Base-by-base conservation (phyloP, 768 basidiomycete genomes). In the Saitozyma sp. region DNA sequence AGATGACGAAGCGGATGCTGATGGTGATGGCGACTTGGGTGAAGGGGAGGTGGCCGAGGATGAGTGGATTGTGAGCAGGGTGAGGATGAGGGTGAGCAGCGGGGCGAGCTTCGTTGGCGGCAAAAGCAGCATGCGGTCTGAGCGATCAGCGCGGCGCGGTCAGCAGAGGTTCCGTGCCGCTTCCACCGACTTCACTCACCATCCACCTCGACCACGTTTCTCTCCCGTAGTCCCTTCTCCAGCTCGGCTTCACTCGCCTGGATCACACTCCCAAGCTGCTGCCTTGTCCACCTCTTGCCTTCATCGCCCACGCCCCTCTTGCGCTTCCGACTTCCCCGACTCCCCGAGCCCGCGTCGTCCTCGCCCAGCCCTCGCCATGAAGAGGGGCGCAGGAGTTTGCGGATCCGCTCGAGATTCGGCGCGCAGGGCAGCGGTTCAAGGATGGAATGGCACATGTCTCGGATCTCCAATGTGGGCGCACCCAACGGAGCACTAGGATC, bases 241-340 rank as follows among this genome's bases (percentile, higher is more conserved):
- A 96, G 79, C 75, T 96, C 92, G 0, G 71, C 79, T 59, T 92
- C 89, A 74, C 90, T 92, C 4, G 92, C 91, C 71, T 96, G 93
- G 7, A 94, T 84, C 54, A 85, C 84, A 8, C 79, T 76, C 52
- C 82, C 82, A 5, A 89, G 86, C 51, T 88, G 84, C 8, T 85
- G 83, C 65, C 88, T 88, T 0, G 87, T 85, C 68, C 86, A 75
- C 37, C 66, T 51, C 74, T 69, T 63, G 76, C 68, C 58, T 45
- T 41, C 43, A 39, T 40, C 59, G 20, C 42, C 39, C 49, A 43
- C 37, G 8, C 17, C 39, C 60, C 10, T 54, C 42, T 29, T 50
- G 37, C 43, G 41, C 56, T 49, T 58, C 54, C 20, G 45, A 20
- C 11, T 38, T 58, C 42, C 39, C 54, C 20, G 45, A 65, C 66